phyloP scores from a whole-genome alignment of 768 basidiomycete genomes.

The Mycena chlorophos region DNA sequence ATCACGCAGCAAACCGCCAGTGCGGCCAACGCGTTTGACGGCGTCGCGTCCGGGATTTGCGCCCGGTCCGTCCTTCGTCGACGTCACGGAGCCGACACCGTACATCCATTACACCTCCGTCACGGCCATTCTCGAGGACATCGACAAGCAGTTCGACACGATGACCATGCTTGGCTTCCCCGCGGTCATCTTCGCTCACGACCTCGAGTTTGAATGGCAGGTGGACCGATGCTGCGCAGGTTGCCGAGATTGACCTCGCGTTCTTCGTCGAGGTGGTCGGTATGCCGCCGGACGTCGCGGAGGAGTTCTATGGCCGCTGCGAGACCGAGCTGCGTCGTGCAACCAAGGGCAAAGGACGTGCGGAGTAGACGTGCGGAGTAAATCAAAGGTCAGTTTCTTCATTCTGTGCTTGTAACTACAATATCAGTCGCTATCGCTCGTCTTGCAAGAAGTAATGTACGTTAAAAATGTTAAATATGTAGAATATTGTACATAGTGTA shows the following conservation, averaged over 20 bases:
- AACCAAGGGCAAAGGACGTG: conserved; percentile 7
- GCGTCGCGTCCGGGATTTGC: conserved; percentile 5
- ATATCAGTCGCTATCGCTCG: neutral
- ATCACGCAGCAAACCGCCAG: conserved; percentile 6
- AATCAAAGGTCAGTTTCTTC: neutral
- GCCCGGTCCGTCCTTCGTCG: conserved; percentile 1
- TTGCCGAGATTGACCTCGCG: neutral
- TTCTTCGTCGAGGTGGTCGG: conserved; percentile 3
- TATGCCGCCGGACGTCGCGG: conserved; percentile 8
- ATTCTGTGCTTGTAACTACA: neutral
- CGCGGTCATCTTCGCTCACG: neutral
- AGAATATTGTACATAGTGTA: neutral
- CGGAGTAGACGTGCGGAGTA: neutral
- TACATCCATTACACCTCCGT: neutral
- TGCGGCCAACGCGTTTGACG: neutral
- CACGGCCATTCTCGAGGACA: too few relatives aligned
- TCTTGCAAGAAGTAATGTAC: neutral
- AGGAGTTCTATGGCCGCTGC: conserved; percentile 8
- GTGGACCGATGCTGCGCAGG: conserved; percentile 1
- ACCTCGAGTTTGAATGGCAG: neutral
- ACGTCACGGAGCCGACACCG: neutral
- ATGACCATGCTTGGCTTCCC: too few relatives aligned
- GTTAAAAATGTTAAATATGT: neutral
- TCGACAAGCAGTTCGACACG: too few relatives aligned
- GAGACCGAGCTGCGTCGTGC: conserved; percentile 5